Base-by-base conservation (phyloP, 345 rosid species). In the Citropsis articulata region DNA sequence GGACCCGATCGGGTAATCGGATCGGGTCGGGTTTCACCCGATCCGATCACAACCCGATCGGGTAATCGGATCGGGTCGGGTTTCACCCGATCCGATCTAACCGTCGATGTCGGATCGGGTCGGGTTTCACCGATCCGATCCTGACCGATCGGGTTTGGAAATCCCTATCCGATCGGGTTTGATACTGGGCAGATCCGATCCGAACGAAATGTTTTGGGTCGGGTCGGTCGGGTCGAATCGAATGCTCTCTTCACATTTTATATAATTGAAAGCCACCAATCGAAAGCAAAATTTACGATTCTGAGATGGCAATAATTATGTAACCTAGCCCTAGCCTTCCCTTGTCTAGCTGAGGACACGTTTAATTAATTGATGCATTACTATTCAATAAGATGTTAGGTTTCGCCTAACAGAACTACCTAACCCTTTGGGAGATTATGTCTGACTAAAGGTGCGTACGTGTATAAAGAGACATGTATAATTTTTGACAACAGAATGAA, bases 371-470 rank as follows among this genome's bases (percentile, higher is more conserved):
- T 28, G 28, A 35, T 6, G n/a, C 12, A 14, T 50, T 62, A 59
- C 75, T 72, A 63, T 18, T 63, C 16, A 63, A 22, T 40, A 65
- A 61, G 71, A 81, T 18, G 42, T 67, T 67, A 66, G 62, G 30
- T 71, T 79, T 53, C n/a, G 55, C 75, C 59, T 69, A 55, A 63
- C 62, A 80, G 75, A 59, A 76, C 65, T 25, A 72, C 77, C 56
- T 61, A 65, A 38, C 67, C 61, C 31, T 13, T 27, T 30, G 61
- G 60, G 30, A 63, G 33, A 30, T 40, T 19, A 59, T 60, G 7
- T 14, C 21, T 35, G 7, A 5, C 36, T 5, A 24, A 57, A 18
- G 7, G 77, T 24, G 45, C 10, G 25, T 4, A 35, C 19, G 13
- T 35, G 65, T 22, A 50, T 60, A 72, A 19, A 33, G 71, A 59